These are phyloP conservation scores for Fusarium sp. DNA, from an alignment of 2,329 filamentous ascomycete genomes.

Conservation along the genomic window DNA sequence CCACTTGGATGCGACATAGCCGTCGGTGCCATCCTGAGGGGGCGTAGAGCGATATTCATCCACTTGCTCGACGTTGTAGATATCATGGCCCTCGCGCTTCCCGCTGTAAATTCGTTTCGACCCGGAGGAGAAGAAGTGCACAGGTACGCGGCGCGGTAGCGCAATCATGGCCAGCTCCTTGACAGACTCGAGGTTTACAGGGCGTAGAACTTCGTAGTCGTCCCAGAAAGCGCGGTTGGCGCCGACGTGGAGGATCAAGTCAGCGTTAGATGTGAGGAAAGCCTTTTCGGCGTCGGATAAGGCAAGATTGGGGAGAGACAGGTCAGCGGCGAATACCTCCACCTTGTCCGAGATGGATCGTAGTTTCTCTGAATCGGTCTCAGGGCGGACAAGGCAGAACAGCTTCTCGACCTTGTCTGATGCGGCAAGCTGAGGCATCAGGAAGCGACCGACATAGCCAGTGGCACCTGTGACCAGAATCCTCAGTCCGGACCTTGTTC, in stretches of 20 bases:
- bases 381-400: background rate
- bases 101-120: background rate
- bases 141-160: background rate
- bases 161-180: background rate
- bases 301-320: background rate
- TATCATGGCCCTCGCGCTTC: background rate
- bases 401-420: background rate
- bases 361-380: background rate
- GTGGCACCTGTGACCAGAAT: background rate
- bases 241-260: background rate
- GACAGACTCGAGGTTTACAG: background rate
- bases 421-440: background rate
- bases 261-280: background rate
- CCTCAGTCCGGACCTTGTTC: background rate
- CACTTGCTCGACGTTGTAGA: background rate
- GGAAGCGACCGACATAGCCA: background rate
- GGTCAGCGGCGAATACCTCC: background rate
- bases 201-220: background rate
- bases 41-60: background rate
- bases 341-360: background rate
- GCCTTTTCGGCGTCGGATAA: background rate
- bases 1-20: conserved; percentile 3
- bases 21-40: background rate
- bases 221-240: conserved; percentile 9
- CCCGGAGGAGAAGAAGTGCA: background rate